Evolutionary conservation across 441 rosid species (phyloP).

Genomic region (Biscutella auriculata): DNA sequence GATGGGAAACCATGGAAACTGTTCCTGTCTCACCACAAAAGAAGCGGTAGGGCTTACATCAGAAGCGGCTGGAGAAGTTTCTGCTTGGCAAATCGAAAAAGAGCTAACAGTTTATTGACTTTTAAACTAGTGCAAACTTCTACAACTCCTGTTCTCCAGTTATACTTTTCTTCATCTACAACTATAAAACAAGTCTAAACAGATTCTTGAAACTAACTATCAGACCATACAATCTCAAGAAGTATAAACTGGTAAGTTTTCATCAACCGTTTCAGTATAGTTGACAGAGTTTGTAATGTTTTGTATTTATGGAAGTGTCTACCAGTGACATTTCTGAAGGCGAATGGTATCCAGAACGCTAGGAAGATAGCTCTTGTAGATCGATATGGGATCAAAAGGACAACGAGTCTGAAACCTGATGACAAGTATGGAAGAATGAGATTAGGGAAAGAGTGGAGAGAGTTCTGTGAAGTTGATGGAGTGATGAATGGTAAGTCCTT

Average conservation of each 20-base stretch:
- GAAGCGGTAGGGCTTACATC: neutral
- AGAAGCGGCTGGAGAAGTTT: constrained; percentile 6
- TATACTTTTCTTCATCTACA: neutral
- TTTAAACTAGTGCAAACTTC: neutral
- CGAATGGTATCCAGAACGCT: neutral
- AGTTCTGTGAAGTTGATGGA: constrained; percentile 8
- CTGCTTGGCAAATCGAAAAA: neutral
- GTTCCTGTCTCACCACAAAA: neutral
- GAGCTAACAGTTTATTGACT: neutral
- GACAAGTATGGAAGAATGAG: neutral
- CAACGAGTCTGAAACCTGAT: neutral
- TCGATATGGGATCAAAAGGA: neutral
- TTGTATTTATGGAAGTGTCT: neutral
- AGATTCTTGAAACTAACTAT: constrained; percentile 14
- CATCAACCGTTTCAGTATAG: neutral
- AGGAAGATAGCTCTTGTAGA: constrained; percentile 5
- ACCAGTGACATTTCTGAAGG: neutral
- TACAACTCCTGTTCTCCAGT: constrained; percentile 3
- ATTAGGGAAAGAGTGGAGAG: constrained; percentile 10
- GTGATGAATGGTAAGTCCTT: constrained; percentile 2
- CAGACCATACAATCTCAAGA: neutral
- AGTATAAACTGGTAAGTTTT: neutral
- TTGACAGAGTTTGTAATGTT: neutral
- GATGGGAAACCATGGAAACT: constrained; percentile 2
- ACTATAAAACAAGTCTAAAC: neutral